These are phyloP conservation scores for Austropuccinia psidii DNA, from an alignment of 1,284 basidiomycete species.

Conservation along the genomic window DNA sequence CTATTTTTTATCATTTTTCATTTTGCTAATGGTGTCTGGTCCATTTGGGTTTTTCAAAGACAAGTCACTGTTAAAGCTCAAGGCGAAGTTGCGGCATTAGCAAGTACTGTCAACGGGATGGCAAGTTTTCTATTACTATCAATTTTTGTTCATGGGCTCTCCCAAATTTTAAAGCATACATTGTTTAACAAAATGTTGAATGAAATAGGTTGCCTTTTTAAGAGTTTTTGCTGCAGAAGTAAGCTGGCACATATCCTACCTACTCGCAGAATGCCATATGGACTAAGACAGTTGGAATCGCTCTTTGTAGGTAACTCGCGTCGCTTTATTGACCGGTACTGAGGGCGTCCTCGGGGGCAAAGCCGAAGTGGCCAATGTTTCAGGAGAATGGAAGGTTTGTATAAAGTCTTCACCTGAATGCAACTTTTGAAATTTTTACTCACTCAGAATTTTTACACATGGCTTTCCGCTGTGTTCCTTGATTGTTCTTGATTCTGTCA, in stretches of 20 bases:
- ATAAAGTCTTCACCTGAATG: slow-evolving; percentile 59
- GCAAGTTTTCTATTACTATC: not conserved
- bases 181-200: not conserved
- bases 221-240: slow-evolving; percentile 36
- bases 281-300: slow-evolving; percentile 3
- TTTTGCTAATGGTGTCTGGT: too few species aligned
- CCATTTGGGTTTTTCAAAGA: not conserved
- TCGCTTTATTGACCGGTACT: slow-evolving; percentile 61
- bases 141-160: not conserved
- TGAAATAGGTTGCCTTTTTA: slow-evolving; percentile 29
- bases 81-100: slow-evolving; percentile 32
- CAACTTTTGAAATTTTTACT: too few species aligned
- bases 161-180: not conserved
- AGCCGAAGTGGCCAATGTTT: slow-evolving; percentile 81
- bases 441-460: too few species aligned
- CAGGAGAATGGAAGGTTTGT: slow-evolving; percentile 87
- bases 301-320: slow-evolving; percentile 62
- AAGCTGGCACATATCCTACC: not conserved
- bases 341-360: slow-evolving; percentile 89
- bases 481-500: not conserved
- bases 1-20: too few species aligned
- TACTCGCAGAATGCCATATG: too few species aligned
- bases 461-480: not conserved
- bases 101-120: slow-evolving; percentile 36
- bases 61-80: slow-evolving; percentile 32